phyloP scores from a whole-genome alignment of 768 basidiomycete genomes.

The Lactarius deliciosus region DNA sequence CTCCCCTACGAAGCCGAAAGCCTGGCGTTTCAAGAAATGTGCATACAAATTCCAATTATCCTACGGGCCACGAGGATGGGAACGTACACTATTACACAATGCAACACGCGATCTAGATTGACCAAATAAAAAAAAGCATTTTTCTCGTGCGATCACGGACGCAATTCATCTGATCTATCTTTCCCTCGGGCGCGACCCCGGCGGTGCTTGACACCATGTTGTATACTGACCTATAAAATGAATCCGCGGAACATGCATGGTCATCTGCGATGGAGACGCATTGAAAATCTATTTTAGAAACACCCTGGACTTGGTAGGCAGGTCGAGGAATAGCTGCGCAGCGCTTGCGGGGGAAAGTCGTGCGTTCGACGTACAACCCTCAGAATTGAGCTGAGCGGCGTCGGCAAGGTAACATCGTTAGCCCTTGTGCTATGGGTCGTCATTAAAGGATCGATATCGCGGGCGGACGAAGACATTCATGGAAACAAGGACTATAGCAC shows the following conservation, averaged over 20 bases:
- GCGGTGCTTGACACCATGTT: slow-evolving; percentile 11
- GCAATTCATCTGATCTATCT: slow-evolving; percentile 26
- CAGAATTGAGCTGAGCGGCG: slow-evolving; percentile 4
- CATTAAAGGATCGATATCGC: slow-evolving; percentile 6
- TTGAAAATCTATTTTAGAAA: slow-evolving; percentile 19
- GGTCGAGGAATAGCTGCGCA: neutral
- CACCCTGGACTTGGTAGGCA: neutral
- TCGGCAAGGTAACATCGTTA: slow-evolving; percentile 26
- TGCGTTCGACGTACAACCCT: neutral
- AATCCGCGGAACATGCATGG: slow-evolving; percentile 21
- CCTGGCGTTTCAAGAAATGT: neutral
- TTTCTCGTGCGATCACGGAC: slow-evolving; percentile 26
- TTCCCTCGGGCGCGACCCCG: slow-evolving; percentile 22
- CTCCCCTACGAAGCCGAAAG: slow-evolving; percentile 6
- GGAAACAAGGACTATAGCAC: slow-evolving; percentile 13
- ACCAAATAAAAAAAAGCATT: slow-evolving; percentile 7
- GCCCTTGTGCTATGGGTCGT: neutral
- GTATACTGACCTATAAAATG: slow-evolving; percentile 10
- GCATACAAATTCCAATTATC: neutral
- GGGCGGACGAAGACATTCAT: slow-evolving; percentile 12
- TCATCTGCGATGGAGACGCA: slow-evolving; percentile 25
- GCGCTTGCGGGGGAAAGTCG: slow-evolving; percentile 6
- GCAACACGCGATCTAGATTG: slow-evolving; percentile 22
- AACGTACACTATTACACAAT: neutral
- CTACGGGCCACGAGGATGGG: neutral